A percentile compares a stretch with the other conserved stretches of the same genome.
These are phyloP conservation scores for Sequoia sempervirens DNA, from an alignment of 75 land plant genomes.

Conservation along the genomic window DNA sequence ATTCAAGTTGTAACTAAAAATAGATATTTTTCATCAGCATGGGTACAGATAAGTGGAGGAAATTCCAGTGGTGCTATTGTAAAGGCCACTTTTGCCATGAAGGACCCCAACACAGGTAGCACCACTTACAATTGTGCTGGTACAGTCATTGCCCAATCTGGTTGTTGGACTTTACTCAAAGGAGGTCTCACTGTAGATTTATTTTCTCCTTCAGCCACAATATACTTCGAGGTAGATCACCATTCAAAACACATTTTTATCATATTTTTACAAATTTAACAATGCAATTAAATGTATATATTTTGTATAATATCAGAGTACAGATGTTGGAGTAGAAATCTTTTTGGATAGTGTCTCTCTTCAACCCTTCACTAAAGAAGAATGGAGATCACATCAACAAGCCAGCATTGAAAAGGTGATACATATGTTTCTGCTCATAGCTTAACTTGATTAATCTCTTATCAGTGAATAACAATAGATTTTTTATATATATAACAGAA, in stretches of 20 bases:
- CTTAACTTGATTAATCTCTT: neutral
- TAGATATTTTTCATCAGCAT: constrained; percentile 27
- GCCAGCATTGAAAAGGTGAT: constrained; percentile 32
- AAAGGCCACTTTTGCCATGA: constrained; percentile 25
- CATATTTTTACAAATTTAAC: neutral
- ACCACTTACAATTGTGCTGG: constrained; percentile 12
- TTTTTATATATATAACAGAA: constrained; percentile 15
- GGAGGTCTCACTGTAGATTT: constrained; percentile 17
- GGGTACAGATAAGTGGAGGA: constrained; percentile 51
- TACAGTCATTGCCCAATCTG: constrained; percentile 12
- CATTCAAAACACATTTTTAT: neutral
- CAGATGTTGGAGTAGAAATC: constrained; percentile 34
- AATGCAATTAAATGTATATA: neutral
- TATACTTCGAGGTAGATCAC: constrained; percentile 50
- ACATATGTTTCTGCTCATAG: neutral
- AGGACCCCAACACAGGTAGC: neutral
- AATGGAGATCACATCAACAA: constrained; percentile 66
- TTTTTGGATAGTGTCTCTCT: constrained; percentile 67
- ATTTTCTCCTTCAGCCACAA: constrained; percentile 15
- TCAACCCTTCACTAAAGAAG: constrained; percentile 54
- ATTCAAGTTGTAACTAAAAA: neutral
- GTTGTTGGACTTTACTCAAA: constrained; percentile 27
- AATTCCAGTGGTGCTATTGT: constrained; percentile 23
- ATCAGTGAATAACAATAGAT: neutral
- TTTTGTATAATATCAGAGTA: constrained; percentile 22